Conservation (phyloP, 2,329 filamentous ascomycete species). For the Colletotrichum tropicale region DNA sequence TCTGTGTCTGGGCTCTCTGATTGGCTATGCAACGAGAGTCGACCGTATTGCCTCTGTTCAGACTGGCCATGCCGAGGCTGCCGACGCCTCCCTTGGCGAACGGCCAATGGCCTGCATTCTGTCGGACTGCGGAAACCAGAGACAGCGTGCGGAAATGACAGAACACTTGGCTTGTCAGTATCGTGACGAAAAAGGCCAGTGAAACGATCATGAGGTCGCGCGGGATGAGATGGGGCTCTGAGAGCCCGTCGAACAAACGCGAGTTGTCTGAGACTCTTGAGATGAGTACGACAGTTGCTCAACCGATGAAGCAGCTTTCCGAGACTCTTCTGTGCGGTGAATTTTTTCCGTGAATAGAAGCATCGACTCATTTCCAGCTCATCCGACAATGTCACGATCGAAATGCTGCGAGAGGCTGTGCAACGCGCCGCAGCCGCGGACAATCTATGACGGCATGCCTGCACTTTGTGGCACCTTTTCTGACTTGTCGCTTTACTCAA, state of each 20-base stretch:
- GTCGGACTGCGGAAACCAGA: not conserved
- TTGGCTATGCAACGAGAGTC: constrained; percentile 2
- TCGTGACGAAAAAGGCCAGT: not conserved
- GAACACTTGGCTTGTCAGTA: not conserved
- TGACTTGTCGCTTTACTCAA: not conserved
- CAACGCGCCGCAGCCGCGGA: constrained; percentile 10
- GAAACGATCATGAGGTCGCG: not conserved
- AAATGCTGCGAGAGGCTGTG: not conserved
- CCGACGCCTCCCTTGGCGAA: not conserved
- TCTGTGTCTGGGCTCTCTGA: not conserved
- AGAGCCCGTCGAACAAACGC: not conserved
- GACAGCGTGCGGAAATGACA: not conserved
- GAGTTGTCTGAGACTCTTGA: constrained; percentile 4
- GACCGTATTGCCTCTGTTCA: not conserved
- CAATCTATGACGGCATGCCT: constrained; percentile 1
- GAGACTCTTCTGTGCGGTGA: not conserved
- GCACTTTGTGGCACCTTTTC: not conserved
- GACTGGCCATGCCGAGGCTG: constrained; percentile 1
- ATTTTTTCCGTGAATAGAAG: not conserved
- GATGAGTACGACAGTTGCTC: constrained; percentile 6
- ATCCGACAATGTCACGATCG: not conserved
- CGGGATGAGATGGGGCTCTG: not conserved
- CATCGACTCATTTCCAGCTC: not conserved
- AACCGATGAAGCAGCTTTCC: constrained; percentile 12
- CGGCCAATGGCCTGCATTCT: not conserved